Evolutionary conservation across 148 eudicot genomes (phyloP).

Genomic region (Rhododendron williamsianum): DNA sequence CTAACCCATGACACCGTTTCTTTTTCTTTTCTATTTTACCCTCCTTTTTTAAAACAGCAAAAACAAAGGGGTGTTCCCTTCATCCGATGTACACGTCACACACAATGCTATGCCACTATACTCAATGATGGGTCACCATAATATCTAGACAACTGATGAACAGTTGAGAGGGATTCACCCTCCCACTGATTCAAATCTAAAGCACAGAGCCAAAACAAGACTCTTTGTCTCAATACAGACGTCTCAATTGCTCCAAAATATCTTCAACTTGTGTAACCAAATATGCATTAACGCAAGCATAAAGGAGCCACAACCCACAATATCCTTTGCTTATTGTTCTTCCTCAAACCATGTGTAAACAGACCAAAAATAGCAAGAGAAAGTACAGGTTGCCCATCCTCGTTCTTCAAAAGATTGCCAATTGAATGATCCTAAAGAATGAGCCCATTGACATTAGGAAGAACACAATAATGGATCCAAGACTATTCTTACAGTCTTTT

Average conservation of each 20-base stretch:
- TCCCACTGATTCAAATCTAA: not conserved
- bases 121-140: not conserved
- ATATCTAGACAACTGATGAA: not conserved
- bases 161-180: not conserved
- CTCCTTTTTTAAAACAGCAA: not conserved
- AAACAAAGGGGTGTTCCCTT: not conserved
- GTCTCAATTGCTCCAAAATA: not conserved
- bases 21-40: not conserved
- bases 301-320: not conserved
- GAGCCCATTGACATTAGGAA: not conserved
- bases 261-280: not conserved
- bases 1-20: not conserved
- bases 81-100: not conserved
- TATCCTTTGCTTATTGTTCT: not conserved
- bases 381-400: not conserved
- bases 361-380: not conserved
- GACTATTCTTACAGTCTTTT: not conserved
- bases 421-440: not conserved
- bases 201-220: not conserved
- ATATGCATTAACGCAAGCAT: not conserved
- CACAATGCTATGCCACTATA: not conserved
- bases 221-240: not conserved
- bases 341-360: not conserved
- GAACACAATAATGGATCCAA: not conserved
- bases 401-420: not conserved